These are phyloP conservation scores for Ganoderma resinaceum DNA, from an alignment of 1,284 basidiomycete species.

Conservation along the genomic window DNA sequence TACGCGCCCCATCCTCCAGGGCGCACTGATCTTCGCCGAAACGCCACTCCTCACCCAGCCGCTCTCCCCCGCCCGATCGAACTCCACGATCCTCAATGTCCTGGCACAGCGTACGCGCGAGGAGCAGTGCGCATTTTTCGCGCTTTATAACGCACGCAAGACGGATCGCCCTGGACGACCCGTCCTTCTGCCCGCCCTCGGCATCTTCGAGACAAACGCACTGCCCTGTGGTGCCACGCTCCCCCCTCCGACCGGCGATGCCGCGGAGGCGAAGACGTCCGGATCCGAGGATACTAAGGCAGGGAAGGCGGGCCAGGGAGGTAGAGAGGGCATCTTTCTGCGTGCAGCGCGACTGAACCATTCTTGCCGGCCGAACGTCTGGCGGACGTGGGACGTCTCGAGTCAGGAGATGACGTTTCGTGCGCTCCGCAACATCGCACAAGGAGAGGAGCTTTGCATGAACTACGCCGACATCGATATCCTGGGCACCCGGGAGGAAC, in stretches of 20 bases:
- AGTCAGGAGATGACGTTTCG: conserved; percentile 31
- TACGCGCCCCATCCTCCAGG: conserved; percentile 29
- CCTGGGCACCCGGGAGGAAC: conserved; percentile 45
- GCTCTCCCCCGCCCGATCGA: conserved; percentile 19
- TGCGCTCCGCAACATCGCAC: conserved; percentile 44
- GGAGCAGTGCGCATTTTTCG: conserved; percentile 34
- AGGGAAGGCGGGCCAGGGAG: conserved; percentile 12
- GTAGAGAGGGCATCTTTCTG: conserved; percentile 34
- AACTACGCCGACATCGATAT: conserved; percentile 55
- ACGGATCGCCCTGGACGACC: conserved; percentile 11
- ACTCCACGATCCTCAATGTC: conserved; percentile 32
- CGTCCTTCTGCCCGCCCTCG: conserved; percentile 31
- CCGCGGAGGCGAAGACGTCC: conserved; percentile 1
- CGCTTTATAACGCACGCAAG: conserved; percentile 32
- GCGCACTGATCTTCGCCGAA: conserved; percentile 35
- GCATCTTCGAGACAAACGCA: conserved; percentile 37
- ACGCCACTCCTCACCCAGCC: conserved; percentile 35
- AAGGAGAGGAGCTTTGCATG: conserved; percentile 65
- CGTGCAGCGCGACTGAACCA: conserved; percentile 35
- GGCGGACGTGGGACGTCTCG: conserved; percentile 31
- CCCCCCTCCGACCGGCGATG: background rate
- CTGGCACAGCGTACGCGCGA: conserved; percentile 33
- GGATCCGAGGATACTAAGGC: background rate
- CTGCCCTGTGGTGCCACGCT: conserved; percentile 27
- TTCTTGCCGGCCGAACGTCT: conserved; percentile 37